These are phyloP conservation scores for Lasiodiplodia hormozganensis DNA, from an alignment of 2,329 filamentous ascomycete species.

Conservation along the genomic window DNA sequence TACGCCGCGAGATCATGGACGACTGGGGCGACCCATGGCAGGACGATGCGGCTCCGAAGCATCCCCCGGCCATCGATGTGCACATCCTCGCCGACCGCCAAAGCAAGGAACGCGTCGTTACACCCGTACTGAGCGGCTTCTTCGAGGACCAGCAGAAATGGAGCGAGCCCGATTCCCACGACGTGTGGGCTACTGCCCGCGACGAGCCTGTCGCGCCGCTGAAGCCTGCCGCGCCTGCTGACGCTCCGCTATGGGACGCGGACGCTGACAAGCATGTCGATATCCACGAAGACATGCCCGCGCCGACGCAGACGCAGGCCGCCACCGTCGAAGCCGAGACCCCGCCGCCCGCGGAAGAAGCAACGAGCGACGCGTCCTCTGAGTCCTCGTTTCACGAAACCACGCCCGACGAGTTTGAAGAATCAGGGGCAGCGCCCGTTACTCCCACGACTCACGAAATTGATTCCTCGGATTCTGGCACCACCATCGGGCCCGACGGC, in stretches of 20 bases:
- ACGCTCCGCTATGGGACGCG: neutral
- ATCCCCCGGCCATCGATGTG: slow-evolving; percentile 31
- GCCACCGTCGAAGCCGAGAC: neutral
- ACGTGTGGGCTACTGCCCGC: slow-evolving; percentile 37
- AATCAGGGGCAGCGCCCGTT: slow-evolving; percentile 10
- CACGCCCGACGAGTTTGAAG: neutral
- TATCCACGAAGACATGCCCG: neutral
- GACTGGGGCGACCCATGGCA: slow-evolving; percentile 52
- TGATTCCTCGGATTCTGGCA: slow-evolving; percentile 43
- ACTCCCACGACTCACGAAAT: slow-evolving; percentile 19
- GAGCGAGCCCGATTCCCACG: slow-evolving; percentile 41
- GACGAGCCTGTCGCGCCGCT: slow-evolving; percentile 4
- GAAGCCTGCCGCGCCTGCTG: neutral
- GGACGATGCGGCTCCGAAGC: slow-evolving; percentile 39
- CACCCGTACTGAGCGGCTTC: slow-evolving; percentile 22
- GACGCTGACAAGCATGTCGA: neutral
- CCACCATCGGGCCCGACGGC: slow-evolving; percentile 39
- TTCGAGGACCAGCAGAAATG: slow-evolving; percentile 47
- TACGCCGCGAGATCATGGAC: slow-evolving; percentile 45
- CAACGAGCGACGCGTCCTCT: neutral
- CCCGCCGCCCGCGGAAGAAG: slow-evolving; percentile 14
- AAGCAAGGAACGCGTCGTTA: slow-evolving; percentile 33
- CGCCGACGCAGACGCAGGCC: neutral
- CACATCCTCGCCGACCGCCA: slow-evolving; percentile 10
- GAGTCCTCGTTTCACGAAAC: slow-evolving; percentile 8